These are phyloP conservation scores for Coleophoma cylindrospora DNA, from an alignment of 2,329 filamentous ascomycete genomes.

Conservation along the genomic window DNA sequence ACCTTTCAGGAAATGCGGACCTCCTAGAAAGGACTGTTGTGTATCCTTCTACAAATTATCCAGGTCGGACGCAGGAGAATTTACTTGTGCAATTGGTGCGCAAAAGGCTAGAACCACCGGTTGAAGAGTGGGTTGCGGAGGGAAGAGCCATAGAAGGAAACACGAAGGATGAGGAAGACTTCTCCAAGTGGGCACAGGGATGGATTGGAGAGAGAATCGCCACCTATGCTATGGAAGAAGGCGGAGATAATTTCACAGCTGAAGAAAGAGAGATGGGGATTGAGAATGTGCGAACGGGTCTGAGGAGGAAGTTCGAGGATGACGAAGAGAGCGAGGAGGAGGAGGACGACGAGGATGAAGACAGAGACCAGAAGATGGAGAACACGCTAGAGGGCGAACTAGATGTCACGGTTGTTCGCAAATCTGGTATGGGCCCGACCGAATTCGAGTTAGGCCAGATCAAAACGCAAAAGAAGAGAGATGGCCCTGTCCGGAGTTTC, in stretches of 20 bases:
- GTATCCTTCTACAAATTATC: constrained; percentile 73
- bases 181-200: constrained; percentile 45
- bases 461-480: constrained; percentile 9
- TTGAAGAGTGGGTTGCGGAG: constrained; percentile 67
- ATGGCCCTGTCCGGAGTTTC: constrained; percentile 22
- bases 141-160: constrained; percentile 41
- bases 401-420: constrained; percentile 13
- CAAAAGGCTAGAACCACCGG: constrained; percentile 76
- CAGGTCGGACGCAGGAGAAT: constrained; percentile 60
- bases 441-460: constrained; percentile 13
- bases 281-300: constrained; percentile 67
- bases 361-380: constrained; percentile 35
- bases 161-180: constrained; percentile 44
- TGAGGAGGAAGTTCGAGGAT: constrained; percentile 39
- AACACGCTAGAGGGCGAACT: constrained; percentile 41
- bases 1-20: constrained; percentile 59
- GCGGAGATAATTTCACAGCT: constrained; percentile 63
- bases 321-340: constrained; percentile 4
- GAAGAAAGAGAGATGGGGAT: constrained; percentile 64
- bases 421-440: constrained; percentile 8
- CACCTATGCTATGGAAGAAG: constrained; percentile 39
- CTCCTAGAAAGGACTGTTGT: constrained; percentile 67
- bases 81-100: constrained; percentile 67
- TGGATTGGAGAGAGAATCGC: constrained; percentile 36
- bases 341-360: constrained; percentile 43